Base-by-base conservation (phyloP, 306 rosid species). In the Hippophae rhamnoides region DNA sequence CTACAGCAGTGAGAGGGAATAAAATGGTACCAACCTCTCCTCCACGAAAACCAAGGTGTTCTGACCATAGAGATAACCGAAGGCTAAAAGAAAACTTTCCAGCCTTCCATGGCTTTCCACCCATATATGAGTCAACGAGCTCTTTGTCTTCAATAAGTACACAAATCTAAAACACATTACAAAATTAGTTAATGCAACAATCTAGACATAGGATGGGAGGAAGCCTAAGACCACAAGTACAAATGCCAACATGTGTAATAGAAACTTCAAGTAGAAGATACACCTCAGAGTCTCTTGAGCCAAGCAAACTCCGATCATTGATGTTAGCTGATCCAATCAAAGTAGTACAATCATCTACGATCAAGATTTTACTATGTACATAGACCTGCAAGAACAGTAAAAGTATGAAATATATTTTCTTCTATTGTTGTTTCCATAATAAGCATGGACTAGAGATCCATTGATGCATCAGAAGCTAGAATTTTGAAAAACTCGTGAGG, bases 211-310 rank as follows among this genome's bases (percentile, higher is more conserved):
- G 38, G 38, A 31, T 31, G 38, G 38, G 38, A 31, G 38, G 38
- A 31, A 31, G 38, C 38, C 38, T 31, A 31, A 31, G 38, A 31
- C 38, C 38, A 5, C 53, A 12, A 13, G 14, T 7, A 49, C n/a
- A 9, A 5, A 1, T 13, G 14, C 6, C 40, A 61, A 67, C 45
- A 63, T 18, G 56, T 56, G 57, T 53, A 62, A 41, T 13, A 48
- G 65, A 63, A 60, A 50, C 57, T 65, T 64, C 61, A 49, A 56
- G 49, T 31, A 52, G 53, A 47, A 69, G 48, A 62, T 50, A 64
- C 82, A 93, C 99, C 95, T 93, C 99, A 54, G 99, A 92, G 69
- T 93, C 99, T 80, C 99, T 80, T 41, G 90, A 82, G 46, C 99
- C 99, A 47, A 88, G 95, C 77, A 93, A 76, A 76, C 99, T 93